Evolutionary conservation across 306 rosid genomes (phyloP), one percentile per base, ranked within the genome.

Genomic region (Delonix regia): DNA sequence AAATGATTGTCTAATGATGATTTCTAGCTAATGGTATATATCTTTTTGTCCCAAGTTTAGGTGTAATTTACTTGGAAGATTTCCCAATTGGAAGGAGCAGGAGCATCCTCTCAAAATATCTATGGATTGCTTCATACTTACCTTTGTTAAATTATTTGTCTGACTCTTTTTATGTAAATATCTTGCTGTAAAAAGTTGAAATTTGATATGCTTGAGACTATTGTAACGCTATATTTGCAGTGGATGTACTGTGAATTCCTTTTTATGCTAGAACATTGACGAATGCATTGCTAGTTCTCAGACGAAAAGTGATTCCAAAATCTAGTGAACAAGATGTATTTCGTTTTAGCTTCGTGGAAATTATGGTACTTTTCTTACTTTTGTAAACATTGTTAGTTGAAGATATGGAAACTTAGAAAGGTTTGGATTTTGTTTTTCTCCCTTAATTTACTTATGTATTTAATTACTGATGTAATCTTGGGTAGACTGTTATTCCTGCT

Each of bases 91-190:
- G 74, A 16, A 25, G 30, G 3, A 27, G 44, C 42, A 49, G 45
- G 59, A 28, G 69, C 48, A 78, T 63, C 49, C 6, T 56, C 63
- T 24, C 6, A 39, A 11, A 21, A 15, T 45, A 69, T 69, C 24
- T 48, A 18, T 48, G 64, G 55, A 60, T 16, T 33, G 16, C 73
- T 78, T 24, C 73, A n/a, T 48, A 12, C 73, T 49, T 48, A 19
- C 24, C 76, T 19, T 12, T 38, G 42, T 48, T 34, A 1, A 28
- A 28, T 61, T 34, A 34, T 18, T 39, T 38, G 71, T 65, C 13
- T 65, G 33, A 65, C 70, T 36, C 14, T 63, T n/a, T 21, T 33
- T 28, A 16, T 78, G 9, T 69, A 28, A 33, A 60, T 69, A n/a
- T 64, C 71, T 28, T 28, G 36, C 61, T 44, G 5, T 9, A 3